Conservation (phyloP, 2,329 filamentous ascomycete species). For the Metarhizium robertsii region DNA sequence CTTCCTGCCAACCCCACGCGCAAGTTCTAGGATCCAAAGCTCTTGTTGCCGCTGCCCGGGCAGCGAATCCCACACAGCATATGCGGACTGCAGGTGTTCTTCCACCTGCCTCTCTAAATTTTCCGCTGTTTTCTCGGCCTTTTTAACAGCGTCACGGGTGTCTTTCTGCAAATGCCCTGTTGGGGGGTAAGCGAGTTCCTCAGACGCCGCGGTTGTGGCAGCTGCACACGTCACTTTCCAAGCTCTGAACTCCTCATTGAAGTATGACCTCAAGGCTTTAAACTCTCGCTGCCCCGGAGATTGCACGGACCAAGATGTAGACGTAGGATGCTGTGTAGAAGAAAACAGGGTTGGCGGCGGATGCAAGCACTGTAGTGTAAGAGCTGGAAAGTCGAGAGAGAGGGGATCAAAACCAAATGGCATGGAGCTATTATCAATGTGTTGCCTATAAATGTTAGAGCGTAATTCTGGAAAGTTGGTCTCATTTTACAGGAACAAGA, state of each 20-base stretch:
- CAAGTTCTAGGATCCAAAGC: constrained; percentile 53
- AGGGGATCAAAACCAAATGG: constrained; percentile 78
- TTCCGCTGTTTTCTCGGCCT: constrained; percentile 42
- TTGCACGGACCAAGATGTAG: constrained; percentile 71
- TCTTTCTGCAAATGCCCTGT: constrained; percentile 28
- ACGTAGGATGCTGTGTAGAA: constrained; percentile 66
- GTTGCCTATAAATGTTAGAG: constrained; percentile 30
- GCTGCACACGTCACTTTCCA: constrained; percentile 49
- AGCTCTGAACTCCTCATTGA: constrained; percentile 56
- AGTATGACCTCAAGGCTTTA: constrained; percentile 58
- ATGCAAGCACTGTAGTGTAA: constrained; percentile 73
- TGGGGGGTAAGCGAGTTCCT: constrained; percentile 43
- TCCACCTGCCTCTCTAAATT: constrained; percentile 59
- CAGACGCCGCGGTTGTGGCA: constrained; percentile 37
- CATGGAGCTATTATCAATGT: constrained; percentile 44
- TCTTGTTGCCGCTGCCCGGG: constrained; percentile 45
- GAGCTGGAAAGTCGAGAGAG: constrained; percentile 73
- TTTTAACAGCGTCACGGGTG: constrained; percentile 36
- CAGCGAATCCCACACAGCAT: constrained; percentile 64
- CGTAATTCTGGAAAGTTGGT: constrained; percentile 6
- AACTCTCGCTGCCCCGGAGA: constrained; percentile 67
- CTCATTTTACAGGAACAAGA: neutral
- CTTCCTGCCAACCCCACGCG: constrained; percentile 47
- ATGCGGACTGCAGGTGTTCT: constrained; percentile 70
- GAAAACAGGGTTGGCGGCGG: constrained; percentile 77